Evolutionary conservation across 2,329 filamentous ascomycete species (phyloP).

Genomic region (Diaporthe helianthi): DNA sequence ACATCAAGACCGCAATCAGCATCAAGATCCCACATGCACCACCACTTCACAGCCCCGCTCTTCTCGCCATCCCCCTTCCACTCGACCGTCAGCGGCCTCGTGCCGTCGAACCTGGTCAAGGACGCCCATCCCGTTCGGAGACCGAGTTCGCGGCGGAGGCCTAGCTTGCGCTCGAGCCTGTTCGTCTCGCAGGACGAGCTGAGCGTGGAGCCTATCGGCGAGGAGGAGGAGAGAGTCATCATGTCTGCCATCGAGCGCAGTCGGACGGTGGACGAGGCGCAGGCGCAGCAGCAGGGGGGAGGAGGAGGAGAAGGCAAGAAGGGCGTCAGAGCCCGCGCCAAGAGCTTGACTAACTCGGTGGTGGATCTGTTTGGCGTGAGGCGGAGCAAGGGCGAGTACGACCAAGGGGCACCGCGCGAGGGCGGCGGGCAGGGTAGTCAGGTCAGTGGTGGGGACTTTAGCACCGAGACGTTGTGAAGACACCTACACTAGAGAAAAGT

Average conservation of each 20-base stretch:
- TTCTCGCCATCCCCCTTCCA: constrained; percentile 67
- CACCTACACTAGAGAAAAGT: constrained; percentile 7
- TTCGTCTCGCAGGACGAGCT: constrained; percentile 58
- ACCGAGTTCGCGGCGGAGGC: constrained; percentile 54
- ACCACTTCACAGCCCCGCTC: constrained; percentile 55
- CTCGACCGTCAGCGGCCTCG: constrained; percentile 64
- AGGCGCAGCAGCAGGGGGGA: not conserved
- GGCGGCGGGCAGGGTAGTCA: not conserved
- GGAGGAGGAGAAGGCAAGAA: not conserved
- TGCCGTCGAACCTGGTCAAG: constrained; percentile 62
- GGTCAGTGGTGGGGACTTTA: not conserved
- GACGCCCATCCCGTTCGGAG: constrained; percentile 50
- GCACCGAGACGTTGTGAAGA: constrained; percentile 19
- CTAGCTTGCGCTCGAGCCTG: constrained; percentile 60
- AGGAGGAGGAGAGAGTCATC: constrained; percentile 36
- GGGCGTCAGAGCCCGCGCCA: constrained; percentile 34
- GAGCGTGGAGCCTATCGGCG: constrained; percentile 30
- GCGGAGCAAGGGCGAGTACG: constrained; percentile 19
- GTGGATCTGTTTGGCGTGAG: constrained; percentile 31
- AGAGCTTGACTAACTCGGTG: constrained; percentile 34
- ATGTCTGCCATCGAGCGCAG: constrained; percentile 33
- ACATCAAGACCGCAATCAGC: constrained; percentile 43
- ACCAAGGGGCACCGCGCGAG: not conserved
- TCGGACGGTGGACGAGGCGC: constrained; percentile 15
- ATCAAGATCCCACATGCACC: constrained; percentile 44